Base-by-base conservation (phyloP, 441 rosid species). In the Gossypium aridum region DNA sequence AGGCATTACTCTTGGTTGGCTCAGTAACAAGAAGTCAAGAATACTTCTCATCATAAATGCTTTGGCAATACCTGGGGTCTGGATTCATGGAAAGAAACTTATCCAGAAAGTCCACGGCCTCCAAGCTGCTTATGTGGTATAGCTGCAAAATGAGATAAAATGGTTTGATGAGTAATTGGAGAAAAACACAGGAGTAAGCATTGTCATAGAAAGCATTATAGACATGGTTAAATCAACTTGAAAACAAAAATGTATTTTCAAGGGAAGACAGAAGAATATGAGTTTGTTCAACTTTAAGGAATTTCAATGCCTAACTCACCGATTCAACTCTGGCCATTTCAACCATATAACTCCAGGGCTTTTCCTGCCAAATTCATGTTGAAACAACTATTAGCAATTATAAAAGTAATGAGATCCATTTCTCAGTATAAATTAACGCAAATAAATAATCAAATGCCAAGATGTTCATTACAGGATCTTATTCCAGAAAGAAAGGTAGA, bases 311-410 rank as follows among this genome's bases (percentile, higher is more conserved):
- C 62, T 69, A 67, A 86, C 96, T 83, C 81, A 95, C 99, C 3
- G 96, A 88, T 79, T 87, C 89, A 80, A 91, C 87, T 84, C 71
- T 85, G 0, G 99, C 94, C 99, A 92, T 95, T 85, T 95, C 99
- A 79, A 89, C 98, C 96, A 92, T 86, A 84, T 82, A 95, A 85
- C 28, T 88, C 53, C 95, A 86, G 37, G 94, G 87, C 12, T 90
- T 92, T 80, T 80, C 92, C 99, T 95, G 88, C 79, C 85, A 77
- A 79, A 71, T 31, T 64, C 73, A 78, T 22, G 56, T 37, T 26
- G 68, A 70, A 72, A 31, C 14, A 70, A 49, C 62, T 70, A 75
- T 75, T 49, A 73, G 47, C 54, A 22, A 23, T 53, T 60, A 23
- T 43, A 71, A 20, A 37, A 22, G 61, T 3, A 51, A 25, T 10